phyloP scores from a whole-genome alignment of 441 rosid genomes.

The Euphorbia schlechtendalii region DNA sequence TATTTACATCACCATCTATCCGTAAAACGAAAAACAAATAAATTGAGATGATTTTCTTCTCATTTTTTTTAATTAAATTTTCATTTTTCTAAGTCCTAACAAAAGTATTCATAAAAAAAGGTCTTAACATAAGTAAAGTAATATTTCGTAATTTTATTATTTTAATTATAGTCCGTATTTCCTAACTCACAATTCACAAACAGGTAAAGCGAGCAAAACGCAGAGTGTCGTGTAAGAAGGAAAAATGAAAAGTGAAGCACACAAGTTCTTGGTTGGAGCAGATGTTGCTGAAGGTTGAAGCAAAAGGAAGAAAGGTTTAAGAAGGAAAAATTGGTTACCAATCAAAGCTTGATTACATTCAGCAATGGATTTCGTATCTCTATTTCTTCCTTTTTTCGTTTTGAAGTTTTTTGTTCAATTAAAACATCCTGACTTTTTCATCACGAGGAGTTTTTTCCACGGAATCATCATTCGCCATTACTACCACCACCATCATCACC shows the following conservation, averaged over 20 bases:
- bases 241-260: not conserved
- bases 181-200: too few species aligned
- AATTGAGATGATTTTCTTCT: too few species aligned
- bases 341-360: not conserved
- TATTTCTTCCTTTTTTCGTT: conserved; percentile 41
- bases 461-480: conserved; percentile 28
- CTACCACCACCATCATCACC: conserved; percentile 24
- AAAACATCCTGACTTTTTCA: conserved; percentile 35
- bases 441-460: conserved; percentile 41
- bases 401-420: conserved; percentile 38
- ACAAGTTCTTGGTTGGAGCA: too few species aligned
- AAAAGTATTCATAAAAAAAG: too few species aligned
- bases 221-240: not conserved
- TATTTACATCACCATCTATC: too few species aligned
- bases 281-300: conserved; percentile 14
- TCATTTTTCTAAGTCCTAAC: too few species aligned
- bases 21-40: too few species aligned
- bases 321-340: not conserved
- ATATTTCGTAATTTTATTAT: too few species aligned
- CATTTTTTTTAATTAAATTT: too few species aligned
- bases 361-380: conserved; percentile 38
- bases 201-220: not conserved
- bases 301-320: conserved; percentile 1
- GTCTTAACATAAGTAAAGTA: too few species aligned
- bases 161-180: too few species aligned